A percentile compares a stretch with the other conserved stretches of the same genome.
Evolutionary conservation across 257 asterid genomes (phyloP).

Genomic region (Perilla frutescens): DNA sequence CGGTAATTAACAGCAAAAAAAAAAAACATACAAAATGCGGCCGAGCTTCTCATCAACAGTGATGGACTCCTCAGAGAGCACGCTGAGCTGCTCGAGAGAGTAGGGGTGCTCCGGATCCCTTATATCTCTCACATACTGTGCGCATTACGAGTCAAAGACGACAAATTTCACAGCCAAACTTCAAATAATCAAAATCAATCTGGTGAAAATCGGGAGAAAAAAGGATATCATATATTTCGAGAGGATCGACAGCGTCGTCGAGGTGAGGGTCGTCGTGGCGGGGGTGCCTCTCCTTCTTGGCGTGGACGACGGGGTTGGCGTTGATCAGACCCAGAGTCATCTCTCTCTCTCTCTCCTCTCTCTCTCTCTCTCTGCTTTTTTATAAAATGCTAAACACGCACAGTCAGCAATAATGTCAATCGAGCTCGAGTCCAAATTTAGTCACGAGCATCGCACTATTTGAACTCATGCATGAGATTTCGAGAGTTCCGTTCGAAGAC

Average conservation of each 20-base stretch:
- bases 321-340: conserved; percentile 93
- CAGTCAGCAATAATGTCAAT: not conserved
- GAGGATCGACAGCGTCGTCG: conserved; percentile 79
- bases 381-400: not conserved
- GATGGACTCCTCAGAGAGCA: conserved; percentile 85
- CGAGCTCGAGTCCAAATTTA: too few relatives aligned
- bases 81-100: conserved; percentile 90
- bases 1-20: not conserved
- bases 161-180: conserved; percentile 21
- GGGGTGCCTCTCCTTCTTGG: conserved; percentile 70
- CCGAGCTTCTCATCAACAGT: conserved; percentile 85
- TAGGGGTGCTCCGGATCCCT: conserved; percentile 99
- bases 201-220: not conserved
- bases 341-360: conserved; percentile 16
- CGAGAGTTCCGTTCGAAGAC: too few relatives aligned
- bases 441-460: too few relatives aligned
- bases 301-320: conserved; percentile 96
- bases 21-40: conserved; percentile 70
- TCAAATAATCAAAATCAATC: not conserved
- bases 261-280: conserved; percentile 63
- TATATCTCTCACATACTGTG: conserved; percentile 82
- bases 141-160: conserved; percentile 59
- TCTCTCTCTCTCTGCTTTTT: not conserved
- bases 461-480: too few relatives aligned
- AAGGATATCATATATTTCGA: conserved; percentile 95